Conservation (phyloP, 176 grass and related monocot genomes). For the Dactylis glomerata region DNA sequence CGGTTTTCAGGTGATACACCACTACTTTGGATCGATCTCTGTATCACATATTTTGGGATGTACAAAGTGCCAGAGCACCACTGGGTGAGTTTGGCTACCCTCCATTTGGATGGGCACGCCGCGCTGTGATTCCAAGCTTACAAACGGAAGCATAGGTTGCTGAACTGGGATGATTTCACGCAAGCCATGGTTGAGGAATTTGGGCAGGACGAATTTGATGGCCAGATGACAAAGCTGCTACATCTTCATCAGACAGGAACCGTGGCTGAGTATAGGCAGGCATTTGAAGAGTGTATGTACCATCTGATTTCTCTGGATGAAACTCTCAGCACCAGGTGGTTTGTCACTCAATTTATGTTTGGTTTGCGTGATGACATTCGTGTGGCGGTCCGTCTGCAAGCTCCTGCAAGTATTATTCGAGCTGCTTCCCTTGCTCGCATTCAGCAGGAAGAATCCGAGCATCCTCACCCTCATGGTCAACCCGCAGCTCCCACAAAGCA, state of each 20-base stretch:
- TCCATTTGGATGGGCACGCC: not conserved
- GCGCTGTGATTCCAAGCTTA: not conserved
- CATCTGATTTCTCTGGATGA: not conserved
- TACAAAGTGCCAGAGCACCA: not conserved
- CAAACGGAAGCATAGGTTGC: not conserved
- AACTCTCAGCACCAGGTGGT: not conserved
- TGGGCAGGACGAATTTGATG: no score
- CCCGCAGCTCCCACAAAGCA: no score
- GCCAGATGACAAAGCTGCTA: not conserved
- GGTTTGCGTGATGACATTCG: not conserved
- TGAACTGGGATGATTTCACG: not conserved
- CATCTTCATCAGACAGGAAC: not conserved
- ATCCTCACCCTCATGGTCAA: no score
- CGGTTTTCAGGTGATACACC: no score
- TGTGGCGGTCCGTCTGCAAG: not conserved
- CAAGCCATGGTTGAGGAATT: not conserved
- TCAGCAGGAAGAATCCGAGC: not conserved
- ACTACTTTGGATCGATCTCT: no score
- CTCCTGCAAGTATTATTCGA: not conserved
- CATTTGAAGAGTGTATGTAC: not conserved
- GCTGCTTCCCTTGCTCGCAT: not conserved
- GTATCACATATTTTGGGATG: no score
- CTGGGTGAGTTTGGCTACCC: not conserved
- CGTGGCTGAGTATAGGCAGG: not conserved
- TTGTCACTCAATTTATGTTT: not conserved